Evolutionary conservation across 2,329 filamentous ascomycete genomes (phyloP), one percentile per base, ranked within the genome.

Genomic region (Diaporthe capsici): DNA sequence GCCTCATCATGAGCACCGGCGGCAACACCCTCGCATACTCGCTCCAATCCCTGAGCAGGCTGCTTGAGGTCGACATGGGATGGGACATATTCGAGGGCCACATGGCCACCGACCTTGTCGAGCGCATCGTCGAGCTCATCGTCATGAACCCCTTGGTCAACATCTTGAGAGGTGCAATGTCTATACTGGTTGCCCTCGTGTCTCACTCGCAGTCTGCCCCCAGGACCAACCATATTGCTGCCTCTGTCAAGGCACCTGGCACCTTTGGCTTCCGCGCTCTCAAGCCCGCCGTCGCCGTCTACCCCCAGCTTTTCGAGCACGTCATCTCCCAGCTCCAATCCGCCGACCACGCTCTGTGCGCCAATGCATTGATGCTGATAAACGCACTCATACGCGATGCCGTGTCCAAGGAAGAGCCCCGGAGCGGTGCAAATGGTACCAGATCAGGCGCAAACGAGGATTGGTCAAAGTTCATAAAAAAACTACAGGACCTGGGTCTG

Each of bases 1-100:
- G 94, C 74, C 89, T 98, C 72, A 95, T 97, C 78, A 92, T 98
- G 88, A 91, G 92, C 78, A 93, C 96, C 42, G 94, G 91, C 75
- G 97, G 97, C 75, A 99, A 99, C 84, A 98, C 97, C 1, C 89
- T 99, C 82, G 97, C 97, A 76, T 99, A 99, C 86, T 95, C 96
- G 77, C 88, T 99, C 76, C 96, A 98, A 79, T 97, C 95, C 81
- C 90, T 98, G 80, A 94, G 93, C 75, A 91, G 95, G 74, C 86
- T 99, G 76, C 88, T 99, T 77, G 97, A 99, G 85, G 94, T 98
- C 53, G 97, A 98, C 85, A 98, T 98, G 90, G 97, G 97, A 76
- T 99, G 97, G 97, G 96, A 98, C 78, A 92, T 94, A 76, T 94
- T 96, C 81, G 92, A 94, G 80, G 88, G 89, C 2, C 84, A 89